Evolutionary conservation across 2,329 filamentous ascomycete species (phyloP), one percentile per base, ranked within the genome.

Genomic region (Fusarium odoratissimum): DNA sequence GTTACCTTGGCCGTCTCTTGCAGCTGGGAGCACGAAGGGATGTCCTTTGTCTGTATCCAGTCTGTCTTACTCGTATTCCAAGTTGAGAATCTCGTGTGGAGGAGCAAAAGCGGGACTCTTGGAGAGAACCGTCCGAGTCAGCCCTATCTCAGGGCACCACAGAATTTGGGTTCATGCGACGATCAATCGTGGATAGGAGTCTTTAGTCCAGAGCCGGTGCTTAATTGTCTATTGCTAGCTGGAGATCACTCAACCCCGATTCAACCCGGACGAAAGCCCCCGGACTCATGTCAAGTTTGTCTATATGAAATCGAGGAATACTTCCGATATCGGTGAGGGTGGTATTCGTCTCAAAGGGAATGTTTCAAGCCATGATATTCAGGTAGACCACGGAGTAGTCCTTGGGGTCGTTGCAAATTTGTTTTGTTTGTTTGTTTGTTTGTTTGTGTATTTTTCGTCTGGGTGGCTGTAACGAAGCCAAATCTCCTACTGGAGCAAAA

Each of bases 91-190:
- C 14, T 55, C 28, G n/a, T 60, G 30, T 37, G 38, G 33, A 45
- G n/a, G 44, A 28, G 44, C 46, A 46, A 37, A 58, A 23, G n/a
- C 16, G 41, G 51, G 41, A 49, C 48, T 58, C 21, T 46, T 37
- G n/a, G 25, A 21, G n/a, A 52, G 28, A 55, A 28, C 35, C 37
- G 33, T 33, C 54, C 38, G 28, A 21, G n/a, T 64, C 70, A 73
- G 66, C 70, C 70, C 48, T 73, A 60, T 25, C 57, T 25, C 66
- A 67, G 48, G 57, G 57, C 35, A 67, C 61, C 25, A 8, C 19
- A 30, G 31, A 35, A 21, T 38, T 48, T 45, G 30, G 42, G 40
- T 44, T 54, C 35, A 55, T 58, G 23, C 10, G 35, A 67, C 28
- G 35, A n/a, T 38, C 56, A 42, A 44, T 45, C 12, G 30, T 25